These are phyloP conservation scores for Cryptococcus hybrid DNA, from an alignment of 1,284 basidiomycete species.

Conservation along the genomic window DNA sequence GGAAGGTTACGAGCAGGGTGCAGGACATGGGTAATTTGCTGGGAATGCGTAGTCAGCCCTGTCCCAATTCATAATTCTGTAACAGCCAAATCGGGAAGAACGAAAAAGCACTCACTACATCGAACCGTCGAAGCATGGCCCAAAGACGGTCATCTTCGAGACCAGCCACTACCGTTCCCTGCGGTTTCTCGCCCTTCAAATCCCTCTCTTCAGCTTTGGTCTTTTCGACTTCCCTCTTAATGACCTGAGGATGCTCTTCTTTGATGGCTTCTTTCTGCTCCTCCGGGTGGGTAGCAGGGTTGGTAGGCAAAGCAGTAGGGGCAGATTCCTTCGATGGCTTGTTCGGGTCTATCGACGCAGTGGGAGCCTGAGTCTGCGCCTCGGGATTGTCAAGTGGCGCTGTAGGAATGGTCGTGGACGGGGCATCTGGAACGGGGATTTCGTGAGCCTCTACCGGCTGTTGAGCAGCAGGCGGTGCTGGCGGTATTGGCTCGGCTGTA, in stretches of 20 bases:
- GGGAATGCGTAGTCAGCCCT: background rate
- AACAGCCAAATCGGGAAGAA: background rate
- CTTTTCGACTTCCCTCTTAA: constrained; percentile 49
- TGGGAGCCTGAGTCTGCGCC: constrained; percentile 14
- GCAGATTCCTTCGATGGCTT: constrained; percentile 30
- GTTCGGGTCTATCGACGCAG: constrained; percentile 32
- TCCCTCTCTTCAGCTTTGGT: constrained; percentile 46
- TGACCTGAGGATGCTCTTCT: constrained; percentile 36
- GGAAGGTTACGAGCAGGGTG: constrained; percentile 43
- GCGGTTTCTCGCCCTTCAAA: constrained; percentile 36
- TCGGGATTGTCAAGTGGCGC: constrained; percentile 1
- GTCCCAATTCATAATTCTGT: background rate
- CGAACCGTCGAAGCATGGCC: constrained; percentile 49
- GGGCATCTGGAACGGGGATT: background rate
- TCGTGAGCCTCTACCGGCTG: background rate
- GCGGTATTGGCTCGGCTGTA: no score
- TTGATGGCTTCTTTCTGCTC: constrained; percentile 39
- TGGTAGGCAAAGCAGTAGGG: constrained; percentile 44
- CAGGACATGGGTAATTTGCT: constrained; percentile 51
- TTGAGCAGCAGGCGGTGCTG: no score
- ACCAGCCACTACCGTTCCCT: constrained; percentile 48
- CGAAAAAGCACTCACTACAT: constrained; percentile 34
- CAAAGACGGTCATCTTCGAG: constrained; percentile 51
- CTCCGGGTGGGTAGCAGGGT: constrained; percentile 38
- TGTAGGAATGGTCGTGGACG: background rate